Evolutionary conservation across 106 monocot species (phyloP).

Genomic region (Dioscorea zingiberensis): DNA sequence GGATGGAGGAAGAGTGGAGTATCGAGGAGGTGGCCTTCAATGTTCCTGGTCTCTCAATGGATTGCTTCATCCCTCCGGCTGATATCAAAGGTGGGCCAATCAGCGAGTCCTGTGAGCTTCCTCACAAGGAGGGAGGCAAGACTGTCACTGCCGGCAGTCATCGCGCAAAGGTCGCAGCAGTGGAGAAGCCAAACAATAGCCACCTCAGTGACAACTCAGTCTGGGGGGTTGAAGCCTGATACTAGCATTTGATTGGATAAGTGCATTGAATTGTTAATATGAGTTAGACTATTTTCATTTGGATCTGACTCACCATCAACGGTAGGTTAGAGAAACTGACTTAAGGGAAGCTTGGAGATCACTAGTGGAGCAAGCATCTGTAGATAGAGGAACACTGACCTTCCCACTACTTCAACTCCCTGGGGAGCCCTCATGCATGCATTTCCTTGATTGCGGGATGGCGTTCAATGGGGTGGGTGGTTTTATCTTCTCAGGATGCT

Average conservation of each 20-base stretch:
- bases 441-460: too few relatives aligned
- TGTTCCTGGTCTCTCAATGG: constrained; percentile 54
- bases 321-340: constrained; percentile 10
- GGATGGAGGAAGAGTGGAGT: constrained; percentile 61
- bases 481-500: too few relatives aligned
- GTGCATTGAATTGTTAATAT: constrained; percentile 15
- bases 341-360: neutral
- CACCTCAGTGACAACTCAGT: neutral
- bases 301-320: constrained; percentile 5
- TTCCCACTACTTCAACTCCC: too few relatives aligned
- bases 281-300: neutral
- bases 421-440: too few relatives aligned
- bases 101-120: constrained; percentile 31
- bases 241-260: neutral
- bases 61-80: constrained; percentile 61
- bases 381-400: constrained; percentile 14
- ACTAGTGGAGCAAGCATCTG: constrained; percentile 6
- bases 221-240: constrained; percentile 24
- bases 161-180: constrained; percentile 16
- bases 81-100: constrained; percentile 30
- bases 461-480: too few relatives aligned
- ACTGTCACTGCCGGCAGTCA: neutral
- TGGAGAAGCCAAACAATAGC: constrained; percentile 4
- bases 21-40: constrained; percentile 65
- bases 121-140: constrained; percentile 21